Evolutionary conservation across 768 basidiomycete genomes (phyloP), one percentile per base, ranked within the genome.

Genomic region (Lactifluus hygrophoroides): DNA sequence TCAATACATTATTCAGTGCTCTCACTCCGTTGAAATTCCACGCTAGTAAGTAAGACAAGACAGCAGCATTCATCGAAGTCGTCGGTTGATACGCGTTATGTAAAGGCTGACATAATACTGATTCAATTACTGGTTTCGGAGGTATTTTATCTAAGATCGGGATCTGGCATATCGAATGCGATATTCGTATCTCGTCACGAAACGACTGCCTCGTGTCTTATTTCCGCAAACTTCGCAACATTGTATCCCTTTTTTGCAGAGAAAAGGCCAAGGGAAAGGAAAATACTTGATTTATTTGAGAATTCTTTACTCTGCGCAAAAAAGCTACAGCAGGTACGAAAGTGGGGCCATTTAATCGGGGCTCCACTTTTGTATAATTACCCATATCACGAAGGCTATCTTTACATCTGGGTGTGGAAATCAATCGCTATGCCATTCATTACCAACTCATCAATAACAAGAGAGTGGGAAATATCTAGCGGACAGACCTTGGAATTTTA

Each of bases 181-280:
- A 46, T 35, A 46, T 56, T 46, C 43, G 42, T 40, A 49, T 44
- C 43, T 30, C n/a, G n/a, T 21, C 42, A 49, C 42, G 28, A 55
- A 56, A 56, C 5, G 14, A 46, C 37, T 27, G 58, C 58, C 58
- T 56, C 58, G 28, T 55, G 53, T 51, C 42, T 40, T 40, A 50
- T 51, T 38, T 56, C 47, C 43, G 37, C 19, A 50, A n/a, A n/a
- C 16, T 51, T 19, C 0, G 35, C 14, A 34, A 50, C 43, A 25
- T 51, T 19, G 49, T 35, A 46, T 19, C 37, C 19, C 37, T 6
- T 30, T 19, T 40, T 10, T n/a, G 50, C 2, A 25, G 40, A 32
- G 17, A 32, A 48, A 34, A 28, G 14, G 14, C 30, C 10, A 38
- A 57, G 43, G 44, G n/a, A n/a, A n/a, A n/a, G n/a, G n/a, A n/a